Evolutionary conservation across 1,284 basidiomycete species (phyloP).

Genomic region (Ganoderma meredithae): DNA sequence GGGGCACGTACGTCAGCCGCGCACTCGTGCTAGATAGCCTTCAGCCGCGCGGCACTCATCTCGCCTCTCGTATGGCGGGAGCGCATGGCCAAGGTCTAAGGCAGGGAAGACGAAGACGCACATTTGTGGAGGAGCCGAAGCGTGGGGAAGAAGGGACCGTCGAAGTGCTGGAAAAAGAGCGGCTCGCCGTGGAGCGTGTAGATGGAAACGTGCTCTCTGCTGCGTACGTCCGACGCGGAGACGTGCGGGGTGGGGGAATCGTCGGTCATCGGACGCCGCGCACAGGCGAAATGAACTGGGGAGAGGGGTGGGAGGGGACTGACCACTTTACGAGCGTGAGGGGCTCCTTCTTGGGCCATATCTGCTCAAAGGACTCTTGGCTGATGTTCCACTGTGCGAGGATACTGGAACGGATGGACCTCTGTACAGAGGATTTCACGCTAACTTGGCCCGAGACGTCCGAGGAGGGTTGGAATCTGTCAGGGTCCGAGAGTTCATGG

Average conservation of each 20-base stretch:
- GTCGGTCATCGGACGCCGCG: constrained; percentile 12
- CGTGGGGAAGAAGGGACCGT: constrained; percentile 92
- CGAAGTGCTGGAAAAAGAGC: constrained; percentile 97
- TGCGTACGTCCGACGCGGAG: constrained; percentile 45
- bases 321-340: constrained; percentile 95
- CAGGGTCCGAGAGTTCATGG: not conserved
- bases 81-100: not conserved
- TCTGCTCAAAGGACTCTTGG: constrained; percentile 83
- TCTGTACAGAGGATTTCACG: constrained; percentile 93
- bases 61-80: not conserved
- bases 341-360: constrained; percentile 99
- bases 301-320: constrained; percentile 43
- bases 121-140: constrained; percentile 92
- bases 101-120: constrained; percentile 47
- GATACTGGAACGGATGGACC: constrained; percentile 84
- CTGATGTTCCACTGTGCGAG: constrained; percentile 88
- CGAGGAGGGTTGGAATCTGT: constrained; percentile 84
- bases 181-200: constrained; percentile 89
- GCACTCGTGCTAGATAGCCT: constrained; percentile 16
- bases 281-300: constrained; percentile 15
- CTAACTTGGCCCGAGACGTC: constrained; percentile 95
- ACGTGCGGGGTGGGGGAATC: constrained; percentile 22
- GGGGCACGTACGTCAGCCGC: constrained; percentile 10
- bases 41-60: constrained; percentile 2
- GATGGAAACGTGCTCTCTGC: constrained; percentile 95